Evolutionary conservation across 2,329 filamentous ascomycete species (phyloP).

Genomic region (Botryotinia globosa): DNA sequence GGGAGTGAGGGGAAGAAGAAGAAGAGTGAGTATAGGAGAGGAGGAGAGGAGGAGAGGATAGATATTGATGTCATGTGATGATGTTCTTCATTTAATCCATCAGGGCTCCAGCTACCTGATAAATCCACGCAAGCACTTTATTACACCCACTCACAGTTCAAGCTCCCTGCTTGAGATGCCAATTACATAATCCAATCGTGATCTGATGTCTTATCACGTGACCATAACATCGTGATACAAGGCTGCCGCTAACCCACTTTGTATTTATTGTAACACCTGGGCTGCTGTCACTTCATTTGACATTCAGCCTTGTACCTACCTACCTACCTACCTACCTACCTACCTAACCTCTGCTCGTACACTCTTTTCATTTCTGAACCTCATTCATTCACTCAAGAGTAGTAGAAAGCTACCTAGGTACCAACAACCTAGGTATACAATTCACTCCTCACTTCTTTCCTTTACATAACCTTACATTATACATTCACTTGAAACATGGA

Average conservation of each 20-base stretch:
- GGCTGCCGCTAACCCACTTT: neutral
- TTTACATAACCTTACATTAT: neutral
- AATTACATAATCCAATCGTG: neutral
- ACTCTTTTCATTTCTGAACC: neutral
- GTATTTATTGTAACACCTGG: neutral
- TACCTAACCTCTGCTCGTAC: neutral
- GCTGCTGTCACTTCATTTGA: neutral
- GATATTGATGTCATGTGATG: neutral
- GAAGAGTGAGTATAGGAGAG: no score
- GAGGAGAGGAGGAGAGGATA: neutral
- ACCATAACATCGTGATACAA: no score
- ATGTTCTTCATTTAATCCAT: neutral
- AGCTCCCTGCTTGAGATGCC: neutral
- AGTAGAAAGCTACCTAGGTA: neutral
- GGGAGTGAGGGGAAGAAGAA: neutral
- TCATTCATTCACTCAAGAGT: neutral
- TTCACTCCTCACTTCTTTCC: neutral
- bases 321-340: neutral
- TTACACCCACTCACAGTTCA: neutral
- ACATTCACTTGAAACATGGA: neutral
- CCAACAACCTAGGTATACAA: neutral
- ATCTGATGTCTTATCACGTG: no score
- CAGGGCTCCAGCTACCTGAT: no score
- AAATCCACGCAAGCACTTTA: neutral
- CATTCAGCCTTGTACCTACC: slow-evolving; percentile 1